Percentiles rank a stretch among this genome's conserved stretches.
phyloP scores from a whole-genome alignment of 495 filamentous ascomycete genomes.

The Tuber melanosporum region DNA sequence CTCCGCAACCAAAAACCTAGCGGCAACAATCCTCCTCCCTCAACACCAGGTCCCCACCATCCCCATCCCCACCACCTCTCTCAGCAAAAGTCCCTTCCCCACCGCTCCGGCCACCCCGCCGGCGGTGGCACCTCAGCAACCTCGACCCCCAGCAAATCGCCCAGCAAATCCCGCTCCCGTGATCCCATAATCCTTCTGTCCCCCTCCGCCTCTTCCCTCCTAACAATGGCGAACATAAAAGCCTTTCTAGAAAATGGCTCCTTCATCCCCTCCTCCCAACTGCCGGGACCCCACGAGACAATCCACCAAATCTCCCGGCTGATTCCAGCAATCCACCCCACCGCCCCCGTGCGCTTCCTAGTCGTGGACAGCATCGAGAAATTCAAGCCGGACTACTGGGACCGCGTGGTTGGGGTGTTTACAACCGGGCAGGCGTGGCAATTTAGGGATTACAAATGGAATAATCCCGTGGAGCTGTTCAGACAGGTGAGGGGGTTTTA shows the following conservation, averaged over 20 bases:
- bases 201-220: constrained; percentile 91
- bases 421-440: constrained; percentile 98
- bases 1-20: constrained; percentile 47
- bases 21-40: constrained; percentile 42
- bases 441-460: constrained; percentile 97
- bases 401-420: constrained; percentile 91
- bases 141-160: constrained; percentile 47
- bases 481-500: constrained; percentile 78
- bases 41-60: constrained; percentile 14
- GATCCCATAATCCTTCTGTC: constrained; percentile 98
- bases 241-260: constrained; percentile 82
- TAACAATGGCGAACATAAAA: constrained; percentile 96
- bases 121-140: constrained; percentile 42
- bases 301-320: constrained; percentile 78
- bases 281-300: constrained; percentile 50
- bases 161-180: constrained; percentile 47
- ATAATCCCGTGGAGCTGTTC: constrained; percentile 80
- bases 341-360: constrained; percentile 79
- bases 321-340: constrained; percentile 65
- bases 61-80: constrained; percentile 20
- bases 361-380: constrained; percentile 85
- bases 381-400: constrained; percentile 98
- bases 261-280: constrained; percentile 61
- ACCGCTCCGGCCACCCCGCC: constrained; percentile 42
- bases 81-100: constrained; percentile 45